Evolutionary conservation across 768 basidiomycete species (phyloP), one percentile per base, ranked within the genome.

Genomic region (Gloeostereum incarnatum): DNA sequence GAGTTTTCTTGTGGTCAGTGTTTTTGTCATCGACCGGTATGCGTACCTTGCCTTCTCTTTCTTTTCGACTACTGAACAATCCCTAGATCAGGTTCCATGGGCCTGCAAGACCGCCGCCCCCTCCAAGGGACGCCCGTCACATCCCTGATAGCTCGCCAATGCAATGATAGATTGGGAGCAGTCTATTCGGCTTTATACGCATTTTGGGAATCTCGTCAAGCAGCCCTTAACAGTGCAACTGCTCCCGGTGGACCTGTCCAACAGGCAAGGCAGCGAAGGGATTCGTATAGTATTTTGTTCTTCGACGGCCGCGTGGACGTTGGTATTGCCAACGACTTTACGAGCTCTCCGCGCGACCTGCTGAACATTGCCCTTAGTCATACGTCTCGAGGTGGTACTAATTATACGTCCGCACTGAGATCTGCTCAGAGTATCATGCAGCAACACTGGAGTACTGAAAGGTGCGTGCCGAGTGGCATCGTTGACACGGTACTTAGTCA

Each of bases 251-350:
- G 41, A 22, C 51, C 35, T 40, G 30, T 20, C 39, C 49, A 4
- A 31, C 52, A 38, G 5, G 50, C 49, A 10, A 50, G 46, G 0
- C 35, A 35, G 5, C 63, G 71, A 18, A 54, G 63, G 21, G 78
- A 79, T 42, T 60, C 78, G 1, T 81, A 80, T 43, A 75, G 70
- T 5, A 59, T 80, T 35, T 38, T 76, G 14, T 45, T 74, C 13
- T 78, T 78, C 44, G 44, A 68, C 31, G 21, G 50, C 7, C 4
- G 1, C 0, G 34, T 54, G 1, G 20, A 26, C 10, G 42, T 29
- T 4, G 54, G 52, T 2, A 38, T 74, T 20, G 44, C 48, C 25
- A 72, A 78, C 39, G 73, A 80, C 41, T 68, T 69, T 30, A 41
- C 50, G 1, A 65, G 66, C 33, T 51, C 63, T 2, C 66, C 76